Evolutionary conservation across 2,329 filamentous ascomycete genomes (phyloP), one percentile per base, ranked within the genome.

Genomic region (Hypoxylon sp.): DNA sequence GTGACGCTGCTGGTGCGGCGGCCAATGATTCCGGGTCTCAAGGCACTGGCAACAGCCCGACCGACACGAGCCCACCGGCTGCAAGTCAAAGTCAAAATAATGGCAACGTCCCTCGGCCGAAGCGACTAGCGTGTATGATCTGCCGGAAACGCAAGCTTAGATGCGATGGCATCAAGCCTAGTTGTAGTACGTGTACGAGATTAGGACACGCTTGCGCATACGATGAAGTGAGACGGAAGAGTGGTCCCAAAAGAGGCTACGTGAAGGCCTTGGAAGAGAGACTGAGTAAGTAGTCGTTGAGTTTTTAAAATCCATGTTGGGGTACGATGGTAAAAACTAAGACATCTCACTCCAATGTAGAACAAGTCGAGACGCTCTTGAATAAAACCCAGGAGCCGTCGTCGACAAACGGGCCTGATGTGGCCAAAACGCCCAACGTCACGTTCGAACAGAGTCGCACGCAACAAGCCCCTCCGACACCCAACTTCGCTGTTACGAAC

Each of bases 251-350:
- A 83, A 87, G 94, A 77, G 94, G 94, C 74, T 97, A 98, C 78
- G 94, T 97, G 68, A 97, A 97, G 84, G 91, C 94, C 65, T 82
- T 98, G 73, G 96, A 98, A 80, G 94, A 97, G 78, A 89, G 96
- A 79, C 82, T 99, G 76, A 94, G 94, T 97, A 85, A 82, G 91
- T 82, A 64, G 55, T 25, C 53, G 46, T 56, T 43, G 32, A 45
- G 13, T 55, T 34, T 28, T 13, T 53, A 21, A 14, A 41, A 49
- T 61, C 25, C 55, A 43, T 19, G 25, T 55, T 65, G 50, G 57
- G 38, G 30, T 25, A n/a, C 19, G 36, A 38, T 32, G 43, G 51
- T 64, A 61, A 25, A 69, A 52, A 51, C 72, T 73, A 56, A 67
- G 55, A 69, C 59, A 46, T 65, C 28, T 55, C 41, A 41, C 19